Base-by-base conservation (phyloP, 495 filamentous ascomycete genomes). In the Talaromyces proteolyticus region DNA sequence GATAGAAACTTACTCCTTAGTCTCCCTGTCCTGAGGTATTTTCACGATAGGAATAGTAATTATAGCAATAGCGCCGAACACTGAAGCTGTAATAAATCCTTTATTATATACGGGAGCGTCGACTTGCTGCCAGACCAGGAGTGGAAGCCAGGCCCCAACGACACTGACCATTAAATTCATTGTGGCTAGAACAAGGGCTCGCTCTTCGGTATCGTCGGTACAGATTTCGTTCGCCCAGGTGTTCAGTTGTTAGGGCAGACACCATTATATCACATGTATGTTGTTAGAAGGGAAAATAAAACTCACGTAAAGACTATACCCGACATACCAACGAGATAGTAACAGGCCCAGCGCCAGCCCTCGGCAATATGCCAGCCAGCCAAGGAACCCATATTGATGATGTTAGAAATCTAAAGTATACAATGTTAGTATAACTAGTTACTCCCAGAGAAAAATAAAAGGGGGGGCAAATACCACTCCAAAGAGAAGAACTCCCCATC, bases 131-230 rank as follows among this genome's bases (percentile, higher is more conserved):
- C 72, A 77, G 3, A 77, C 70, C n/a, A 75, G 47, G 29, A 68
- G 61, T 14, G 73, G 72, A 17, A 77, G 51, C 73, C 72, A 77
- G n/a, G n/a, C n/a, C n/a, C n/a, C n/a, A n/a, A n/a, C n/a, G n/a
- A n/a, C n/a, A n/a, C n/a, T n/a, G n/a, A n/a, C n/a, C n/a, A n/a
- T 47, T 21, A 58, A 55, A 42, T 63, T 63, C 2, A 52, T 52
- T 47, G 59, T 42, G 7, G 56, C 60, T 23, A 63, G 44, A n/a
- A 60, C 37, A 17, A 63, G 21, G 0, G 60, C 55, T 44, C 60
- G 41, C 47, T 61, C 57, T 26, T 63, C 60, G 1, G 58, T 63
- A 37, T 63, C 60, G 6, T 46, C 53, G 10, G 60, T 55, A 47
- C 60, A 63, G 23, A 63, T 63, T 39, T 63, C 60, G 38, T 63